Evolutionary conservation across 148 eudicot genomes (phyloP), one percentile per base, ranked within the genome.

Genomic region (Drosera capensis): DNA sequence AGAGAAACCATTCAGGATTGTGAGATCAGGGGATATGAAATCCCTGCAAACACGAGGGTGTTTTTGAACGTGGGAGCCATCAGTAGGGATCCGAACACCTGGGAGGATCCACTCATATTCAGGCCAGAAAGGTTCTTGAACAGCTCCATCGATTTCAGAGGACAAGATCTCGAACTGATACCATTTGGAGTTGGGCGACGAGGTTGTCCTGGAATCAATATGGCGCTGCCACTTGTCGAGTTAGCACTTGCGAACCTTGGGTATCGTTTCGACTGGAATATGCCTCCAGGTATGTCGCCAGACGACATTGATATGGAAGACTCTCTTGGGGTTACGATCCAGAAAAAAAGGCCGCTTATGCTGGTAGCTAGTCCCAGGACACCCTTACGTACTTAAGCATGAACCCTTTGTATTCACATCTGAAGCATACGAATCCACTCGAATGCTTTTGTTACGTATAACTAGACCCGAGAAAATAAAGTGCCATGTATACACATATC

Each of bases 51-150:
- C 47, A 58, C 65, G 12, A 55, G 41, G 26, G 46, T 58, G 8
- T 20, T 63, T 3, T 20, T 68, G 18, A 63, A 58, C 30, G 60
- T 23, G 1, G 59, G 57, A 49, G 65, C 73, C 8, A 68, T 68
- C 1, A 55, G 68, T 0, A 35, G 63, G 24, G 68, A 64, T 25
- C 58, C 68, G 1, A 21, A n/a, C 7, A 1, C 14, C 18, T 63
- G 61, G 67, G 1, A 2, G 1, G 43, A 62, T 3, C 23, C 67
- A 3, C 28, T 55, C 22, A 15, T 26, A 2, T 64, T 51, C 30
- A 8, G 15, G 0, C 68, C 68, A 18, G 58, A 57, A 34, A 51
- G 63, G 38, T 64, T 51, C 25, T 28, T 31, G 1, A 38, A 9
- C 13, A 14, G 25, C 14, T 18, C 34, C 1, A 22, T 50, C 0